A percentile compares a stretch with the other conserved stretches of the same genome.
Evolutionary conservation across 2,329 filamentous ascomycete genomes (phyloP).

Genomic region (Penicillium sp.): DNA sequence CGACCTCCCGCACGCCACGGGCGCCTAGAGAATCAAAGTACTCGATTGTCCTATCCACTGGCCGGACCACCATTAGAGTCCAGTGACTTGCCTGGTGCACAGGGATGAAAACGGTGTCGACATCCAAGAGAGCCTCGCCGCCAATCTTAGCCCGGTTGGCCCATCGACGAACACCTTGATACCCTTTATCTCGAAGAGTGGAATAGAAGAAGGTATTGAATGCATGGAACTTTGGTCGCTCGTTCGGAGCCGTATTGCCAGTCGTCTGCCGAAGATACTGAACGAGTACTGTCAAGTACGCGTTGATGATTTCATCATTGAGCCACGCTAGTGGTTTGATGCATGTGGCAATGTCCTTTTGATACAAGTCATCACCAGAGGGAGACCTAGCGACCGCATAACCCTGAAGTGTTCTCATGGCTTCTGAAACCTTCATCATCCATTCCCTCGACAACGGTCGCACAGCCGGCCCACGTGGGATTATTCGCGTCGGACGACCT

Average conservation of each 20-base stretch:
- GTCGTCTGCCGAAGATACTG: conserved; percentile 41
- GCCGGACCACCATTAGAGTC: conserved; percentile 54
- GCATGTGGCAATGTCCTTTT: conserved; percentile 43
- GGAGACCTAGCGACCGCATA: conserved; percentile 38
- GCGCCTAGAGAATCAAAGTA: conserved; percentile 53
- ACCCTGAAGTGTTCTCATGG: conserved; percentile 32
- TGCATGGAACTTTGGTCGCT: conserved; percentile 46
- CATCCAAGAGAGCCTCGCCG: conserved; percentile 48
- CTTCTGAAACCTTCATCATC: conserved; percentile 38
- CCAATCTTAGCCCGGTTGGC: conserved; percentile 52
- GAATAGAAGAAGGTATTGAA: conserved; percentile 53
- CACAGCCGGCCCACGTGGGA: conserved; percentile 37
- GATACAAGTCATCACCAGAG: conserved; percentile 42
- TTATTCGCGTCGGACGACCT: conserved; percentile 25
- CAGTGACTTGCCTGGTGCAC: conserved; percentile 53
- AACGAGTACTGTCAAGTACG: conserved; percentile 48
- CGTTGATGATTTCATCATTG: conserved; percentile 53
- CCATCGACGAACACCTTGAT: conserved; percentile 48
- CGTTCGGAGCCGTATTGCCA: conserved; percentile 40
- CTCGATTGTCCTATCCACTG: conserved; percentile 48
- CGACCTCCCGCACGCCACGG: conserved; percentile 37
- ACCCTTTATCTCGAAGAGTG: conserved; percentile 47
- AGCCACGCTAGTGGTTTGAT: conserved; percentile 45
- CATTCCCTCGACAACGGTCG: conserved; percentile 42
- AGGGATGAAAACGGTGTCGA: conserved; percentile 53